These are phyloP conservation scores for Stropharia rugosoannulata DNA, from an alignment of 768 basidiomycete species.

Conservation along the genomic window DNA sequence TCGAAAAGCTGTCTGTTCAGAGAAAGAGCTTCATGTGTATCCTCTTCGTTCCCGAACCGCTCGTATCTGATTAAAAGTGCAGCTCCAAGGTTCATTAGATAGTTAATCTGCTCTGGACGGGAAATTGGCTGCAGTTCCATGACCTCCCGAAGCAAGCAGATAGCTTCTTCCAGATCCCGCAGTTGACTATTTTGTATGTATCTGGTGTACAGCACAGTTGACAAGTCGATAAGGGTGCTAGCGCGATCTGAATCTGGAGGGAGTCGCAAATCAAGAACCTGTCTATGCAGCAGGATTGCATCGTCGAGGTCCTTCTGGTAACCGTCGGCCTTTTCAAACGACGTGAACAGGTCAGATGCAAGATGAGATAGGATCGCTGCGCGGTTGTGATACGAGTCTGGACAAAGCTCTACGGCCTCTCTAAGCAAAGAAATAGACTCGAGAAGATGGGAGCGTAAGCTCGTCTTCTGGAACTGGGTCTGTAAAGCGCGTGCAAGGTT, in stretches of 20 bases:
- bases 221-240: neutral
- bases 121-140: no score
- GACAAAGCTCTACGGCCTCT: neutral
- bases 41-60: no score
- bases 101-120: no score
- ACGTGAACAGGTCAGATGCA: neutral
- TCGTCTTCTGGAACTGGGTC: conserved; percentile 1
- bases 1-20: no score
- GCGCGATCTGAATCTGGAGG: neutral
- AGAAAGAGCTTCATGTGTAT: no score
- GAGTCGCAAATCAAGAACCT: neutral
- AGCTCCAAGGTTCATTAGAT: no score
- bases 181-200: neutral
- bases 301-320: neutral
- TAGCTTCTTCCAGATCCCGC: neutral
- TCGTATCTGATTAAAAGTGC: no score
- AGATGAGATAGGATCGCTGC: neutral
- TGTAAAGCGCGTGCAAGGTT: conserved; percentile 4
- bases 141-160: neutral
- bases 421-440: conserved; percentile 6
- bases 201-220: neutral
- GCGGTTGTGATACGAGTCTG: neutral
- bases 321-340: conserved; percentile 1
- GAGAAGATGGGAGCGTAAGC: neutral
- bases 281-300: neutral